phyloP scores from a whole-genome alignment of 192 early-diverging fungal species.

The Kappamyces sp. region DNA sequence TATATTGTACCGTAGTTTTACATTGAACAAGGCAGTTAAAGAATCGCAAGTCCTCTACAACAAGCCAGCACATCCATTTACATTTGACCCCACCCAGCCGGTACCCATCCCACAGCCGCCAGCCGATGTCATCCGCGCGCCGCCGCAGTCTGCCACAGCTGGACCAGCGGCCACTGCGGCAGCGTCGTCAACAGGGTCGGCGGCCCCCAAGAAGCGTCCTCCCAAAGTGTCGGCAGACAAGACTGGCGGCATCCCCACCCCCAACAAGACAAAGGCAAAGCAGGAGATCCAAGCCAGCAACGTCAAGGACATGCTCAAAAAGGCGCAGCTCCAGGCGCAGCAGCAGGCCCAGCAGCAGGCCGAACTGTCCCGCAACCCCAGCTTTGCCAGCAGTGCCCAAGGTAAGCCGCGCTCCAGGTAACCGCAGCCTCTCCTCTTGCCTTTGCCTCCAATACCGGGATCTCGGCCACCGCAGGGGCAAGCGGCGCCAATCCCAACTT shows the following conservation, averaged over 20 bases:
- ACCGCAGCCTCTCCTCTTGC: no score
- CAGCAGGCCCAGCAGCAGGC: conserved; percentile 20
- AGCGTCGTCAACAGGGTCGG: neutral
- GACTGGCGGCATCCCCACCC: conserved; percentile 1
- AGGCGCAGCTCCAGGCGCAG: conserved; percentile 25
- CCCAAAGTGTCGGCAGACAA: conserved; percentile 5
- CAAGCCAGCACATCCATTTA: conserved; percentile 23
- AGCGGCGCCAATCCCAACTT: no score
- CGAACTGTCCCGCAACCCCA: neutral
- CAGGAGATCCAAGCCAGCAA: conserved; percentile 21
- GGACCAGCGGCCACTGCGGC: conserved; percentile 7
- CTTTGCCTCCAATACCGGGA: no score
- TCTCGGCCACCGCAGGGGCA: no score
- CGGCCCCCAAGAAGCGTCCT: conserved; percentile 18
- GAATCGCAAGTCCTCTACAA: conserved; percentile 17
- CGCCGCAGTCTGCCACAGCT: conserved; percentile 1
- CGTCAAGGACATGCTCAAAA: conserved; percentile 28
- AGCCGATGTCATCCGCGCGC: conserved; percentile 2
- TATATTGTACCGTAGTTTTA: conserved; percentile 22
- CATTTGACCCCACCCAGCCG: conserved; percentile 19
- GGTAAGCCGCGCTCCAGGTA: neutral
- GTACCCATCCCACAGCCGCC: neutral
- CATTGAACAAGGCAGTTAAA: conserved; percentile 5
- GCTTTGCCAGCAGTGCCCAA: neutral
- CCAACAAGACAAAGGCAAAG: conserved; percentile 15